These are phyloP conservation scores for Sisymbrium altissimum DNA, from an alignment of 345 rosid genomes.

Conservation along the genomic window DNA sequence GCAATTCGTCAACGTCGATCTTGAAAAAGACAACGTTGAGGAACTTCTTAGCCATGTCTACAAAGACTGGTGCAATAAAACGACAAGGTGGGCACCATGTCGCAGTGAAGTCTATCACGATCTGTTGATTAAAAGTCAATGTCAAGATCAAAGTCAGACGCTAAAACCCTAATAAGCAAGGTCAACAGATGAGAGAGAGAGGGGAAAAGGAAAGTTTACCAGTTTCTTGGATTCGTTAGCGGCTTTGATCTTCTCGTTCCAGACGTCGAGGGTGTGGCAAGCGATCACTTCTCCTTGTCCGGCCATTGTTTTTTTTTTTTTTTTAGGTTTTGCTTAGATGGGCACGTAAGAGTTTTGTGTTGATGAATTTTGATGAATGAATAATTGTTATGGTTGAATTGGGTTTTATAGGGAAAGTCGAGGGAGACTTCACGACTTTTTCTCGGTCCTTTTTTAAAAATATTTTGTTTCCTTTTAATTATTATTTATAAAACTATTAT, in stretches of 20 bases:
- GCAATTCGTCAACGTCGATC: constrained; percentile 73
- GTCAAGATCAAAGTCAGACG: background rate
- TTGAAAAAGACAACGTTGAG: constrained; percentile 53
- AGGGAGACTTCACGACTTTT: background rate
- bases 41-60: constrained; percentile 49
- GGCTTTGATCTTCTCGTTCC: constrained; percentile 46
- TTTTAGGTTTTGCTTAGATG: background rate
- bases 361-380: background rate
- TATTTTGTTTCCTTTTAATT: background rate
- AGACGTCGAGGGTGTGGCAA: constrained; percentile 46
- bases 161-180: background rate
- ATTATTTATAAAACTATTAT: too few relatives aligned
- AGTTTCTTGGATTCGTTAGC: constrained; percentile 45
- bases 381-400: background rate
- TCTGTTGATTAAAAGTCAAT: constrained; percentile 22
- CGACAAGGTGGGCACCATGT: constrained; percentile 79
- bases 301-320: constrained; percentile 36
- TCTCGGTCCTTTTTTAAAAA: background rate
- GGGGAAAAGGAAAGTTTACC: constrained; percentile 17
- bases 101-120: constrained; percentile 68
- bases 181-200: too few relatives aligned
- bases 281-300: constrained; percentile 61
- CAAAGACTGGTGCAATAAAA: constrained; percentile 57
- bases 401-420: background rate
- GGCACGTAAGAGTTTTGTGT: background rate